Percentiles rank a stretch among this genome's conserved stretches.
Evolutionary conservation across 305 asterid genomes (phyloP).

Genomic region (Solanum hybrid): DNA sequence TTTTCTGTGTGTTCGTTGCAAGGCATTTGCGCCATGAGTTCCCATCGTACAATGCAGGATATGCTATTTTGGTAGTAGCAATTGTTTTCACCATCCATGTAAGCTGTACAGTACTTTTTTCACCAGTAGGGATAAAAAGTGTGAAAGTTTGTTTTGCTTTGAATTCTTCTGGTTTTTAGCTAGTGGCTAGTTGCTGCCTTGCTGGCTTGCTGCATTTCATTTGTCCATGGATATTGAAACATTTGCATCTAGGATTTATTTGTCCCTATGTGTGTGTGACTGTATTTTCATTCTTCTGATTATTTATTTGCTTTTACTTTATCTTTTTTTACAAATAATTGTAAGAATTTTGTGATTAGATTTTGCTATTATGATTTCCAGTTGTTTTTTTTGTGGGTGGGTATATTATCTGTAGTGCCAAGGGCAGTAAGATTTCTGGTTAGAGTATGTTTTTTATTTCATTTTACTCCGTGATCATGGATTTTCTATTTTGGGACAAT

Average conservation of each 20-base stretch:
- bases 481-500: background rate
- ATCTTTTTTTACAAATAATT: background rate
- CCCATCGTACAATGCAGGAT: conserved; percentile 68
- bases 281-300: background rate
- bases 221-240: background rate
- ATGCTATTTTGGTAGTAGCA: conserved; percentile 59
- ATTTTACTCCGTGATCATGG: background rate
- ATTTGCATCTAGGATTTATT: background rate
- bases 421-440: background rate
- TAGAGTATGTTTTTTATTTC: background rate
- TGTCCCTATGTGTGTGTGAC: background rate
- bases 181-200: background rate
- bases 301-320: background rate
- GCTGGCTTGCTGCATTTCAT: background rate
- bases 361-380: background rate
- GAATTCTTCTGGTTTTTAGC: background rate
- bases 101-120: conserved; percentile 20
- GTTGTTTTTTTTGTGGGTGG: background rate
- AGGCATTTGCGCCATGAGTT: conserved; percentile 95
- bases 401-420: background rate
- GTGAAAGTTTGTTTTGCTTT: background rate
- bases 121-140: background rate
- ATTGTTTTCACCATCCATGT: conserved; percentile 68
- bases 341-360: background rate
- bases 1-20: conserved; percentile 89